Evolutionary conservation across 1,284 basidiomycete species (phyloP), one percentile per base, ranked within the genome.

Genomic region (Heliocybe sulcata): DNA sequence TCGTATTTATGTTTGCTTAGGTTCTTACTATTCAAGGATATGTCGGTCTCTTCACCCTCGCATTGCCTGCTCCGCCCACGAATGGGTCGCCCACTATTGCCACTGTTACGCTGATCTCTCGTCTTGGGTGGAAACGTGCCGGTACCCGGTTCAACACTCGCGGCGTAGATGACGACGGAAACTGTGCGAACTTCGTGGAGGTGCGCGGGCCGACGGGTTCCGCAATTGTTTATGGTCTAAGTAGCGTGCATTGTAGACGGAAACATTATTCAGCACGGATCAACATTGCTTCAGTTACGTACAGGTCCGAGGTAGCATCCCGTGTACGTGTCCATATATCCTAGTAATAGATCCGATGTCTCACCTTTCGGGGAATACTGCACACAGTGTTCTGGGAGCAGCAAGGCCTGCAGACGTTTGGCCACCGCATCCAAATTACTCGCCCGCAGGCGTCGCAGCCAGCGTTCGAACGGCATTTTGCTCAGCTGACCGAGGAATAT

Each of bases 131-230:
- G 85, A 96, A 94, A 70, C 81, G 95, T 58, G 96, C 97, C 19
- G 97, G 97, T 1, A 98, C 97, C 19, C 84, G 97, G 29, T 99
- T 98, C 76, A 96, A 98, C 65, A 96, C 95, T 2, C 83, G 97
- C 56, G 97, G 97, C 0, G 90, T 99, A 22, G 97, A 99, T 66
- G 97, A 99, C 67, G 94, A 98, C 63, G 96, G 97, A 38, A 90
- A 97, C 66, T 92, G 91, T 19, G 97, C 97, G 51, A 98, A 99
- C 67, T 98, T 98, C 71, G 97, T 97, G 33, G 96, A 98, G 81
- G 91, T 85, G 63, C 55, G 76, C 66, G 55, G 59, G 57, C 56
- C 55, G 29, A 22, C 45, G 55, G 23, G 51, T 35, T 49, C 42
- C 47, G 58, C 35, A 33, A 47, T 56, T 48, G 56, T 55, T 61